Evolutionary conservation across 1,284 basidiomycete genomes (phyloP).

Genomic region (Apiotrichum mycotoxinovorans): DNA sequence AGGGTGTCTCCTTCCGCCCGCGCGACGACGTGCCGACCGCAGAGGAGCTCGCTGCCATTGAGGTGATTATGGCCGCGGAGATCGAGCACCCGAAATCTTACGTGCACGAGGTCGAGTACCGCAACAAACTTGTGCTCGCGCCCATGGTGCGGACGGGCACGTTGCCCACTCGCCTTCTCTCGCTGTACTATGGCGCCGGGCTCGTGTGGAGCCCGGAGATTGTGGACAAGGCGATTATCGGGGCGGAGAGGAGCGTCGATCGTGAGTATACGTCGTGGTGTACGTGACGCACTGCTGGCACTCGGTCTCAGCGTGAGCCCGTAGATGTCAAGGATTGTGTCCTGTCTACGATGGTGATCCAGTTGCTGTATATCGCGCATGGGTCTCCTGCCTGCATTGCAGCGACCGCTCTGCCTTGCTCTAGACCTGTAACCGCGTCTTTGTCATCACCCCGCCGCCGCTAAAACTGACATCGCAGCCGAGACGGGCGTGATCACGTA

Average conservation of each 20-base stretch:
- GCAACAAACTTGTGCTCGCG: conserved; percentile 79
- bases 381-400: no score
- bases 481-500: conserved; percentile 85
- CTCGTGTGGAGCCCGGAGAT: conserved; percentile 97
- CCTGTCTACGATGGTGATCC: no score
- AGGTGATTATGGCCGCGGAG: conserved; percentile 34
- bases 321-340: no score
- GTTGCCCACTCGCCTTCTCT: conserved; percentile 61
- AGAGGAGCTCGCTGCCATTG: conserved; percentile 7
- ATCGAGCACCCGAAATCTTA: conserved; percentile 37
- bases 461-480: conserved; percentile 55
- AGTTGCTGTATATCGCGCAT: no score
- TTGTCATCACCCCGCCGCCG: no score
- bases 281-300: neutral
- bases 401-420: no score
- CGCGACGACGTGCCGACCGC: neutral
- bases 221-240: conserved; percentile 92
- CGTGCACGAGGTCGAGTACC: conserved; percentile 51
- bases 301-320: no score
- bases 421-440: no score
- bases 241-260: conserved; percentile 75
- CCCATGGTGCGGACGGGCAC: conserved; percentile 94
- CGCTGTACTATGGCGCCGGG: conserved; percentile 87
- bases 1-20: neutral
- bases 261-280: conserved; percentile 55